Conservation (phyloP, 768 basidiomycete species). For the Chalciporus pseudorubinellus region DNA sequence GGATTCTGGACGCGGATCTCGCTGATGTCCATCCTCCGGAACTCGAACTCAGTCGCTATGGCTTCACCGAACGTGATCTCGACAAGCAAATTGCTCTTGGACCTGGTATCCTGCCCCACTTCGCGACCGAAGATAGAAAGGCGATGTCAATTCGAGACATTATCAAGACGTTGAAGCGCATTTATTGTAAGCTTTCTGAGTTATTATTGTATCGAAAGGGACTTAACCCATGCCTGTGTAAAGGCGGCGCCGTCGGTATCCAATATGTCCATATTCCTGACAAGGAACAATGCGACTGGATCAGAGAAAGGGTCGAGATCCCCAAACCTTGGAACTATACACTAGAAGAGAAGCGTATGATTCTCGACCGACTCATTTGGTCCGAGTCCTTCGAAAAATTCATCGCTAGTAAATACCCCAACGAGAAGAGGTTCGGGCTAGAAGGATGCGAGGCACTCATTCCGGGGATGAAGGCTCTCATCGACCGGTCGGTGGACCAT, state of each 20-base stretch:
- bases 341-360: slow-evolving; percentile 98
- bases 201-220: background rate
- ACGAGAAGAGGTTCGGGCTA: slow-evolving; percentile 98
- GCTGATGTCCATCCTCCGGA: slow-evolving; percentile 78
- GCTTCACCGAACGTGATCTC: slow-evolving; percentile 91
- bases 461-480: slow-evolving; percentile 99
- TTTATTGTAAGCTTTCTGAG: slow-evolving; percentile 73
- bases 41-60: slow-evolving; percentile 90
- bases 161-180: slow-evolving; percentile 83
- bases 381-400: slow-evolving; percentile 99
- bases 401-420: slow-evolving; percentile 97
- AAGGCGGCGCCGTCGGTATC: slow-evolving; percentile 84
- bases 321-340: slow-evolving; percentile 98
- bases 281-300: slow-evolving; percentile 99
- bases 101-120: slow-evolving; percentile 94
- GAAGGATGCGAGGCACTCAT: slow-evolving; percentile 98
- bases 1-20: slow-evolving; percentile 88
- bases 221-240: slow-evolving; percentile 7
- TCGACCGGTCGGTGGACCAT: slow-evolving; percentile 95
- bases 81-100: slow-evolving; percentile 94
- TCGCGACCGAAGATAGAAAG: slow-evolving; percentile 80
- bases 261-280: slow-evolving; percentile 97
- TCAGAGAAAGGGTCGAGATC: slow-evolving; percentile 91
- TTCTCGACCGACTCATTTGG: slow-evolving; percentile 98
- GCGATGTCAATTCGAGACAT: slow-evolving; percentile 91